These are phyloP conservation scores for Erythrobasidium hasegawianum DNA, from an alignment of 1,284 basidiomycete species.

Conservation along the genomic window DNA sequence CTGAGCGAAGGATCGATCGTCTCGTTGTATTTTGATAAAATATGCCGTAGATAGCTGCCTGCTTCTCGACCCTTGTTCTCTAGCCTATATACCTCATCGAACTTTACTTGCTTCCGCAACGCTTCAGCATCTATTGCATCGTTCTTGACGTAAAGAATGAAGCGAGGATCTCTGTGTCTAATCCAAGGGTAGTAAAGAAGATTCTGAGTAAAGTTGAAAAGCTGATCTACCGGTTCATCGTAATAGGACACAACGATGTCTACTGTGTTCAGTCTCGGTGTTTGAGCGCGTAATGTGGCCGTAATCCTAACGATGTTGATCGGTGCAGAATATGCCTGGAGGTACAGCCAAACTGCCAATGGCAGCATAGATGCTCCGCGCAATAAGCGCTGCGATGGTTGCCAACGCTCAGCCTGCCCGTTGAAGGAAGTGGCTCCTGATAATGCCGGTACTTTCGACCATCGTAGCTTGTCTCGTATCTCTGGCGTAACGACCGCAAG, in stretches of 20 bases:
- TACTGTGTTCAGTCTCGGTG: slow-evolving; percentile 6
- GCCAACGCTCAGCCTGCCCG: not conserved
- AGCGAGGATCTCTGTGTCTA: slow-evolving; percentile 25
- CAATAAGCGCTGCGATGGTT: not conserved
- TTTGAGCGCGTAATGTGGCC: not conserved
- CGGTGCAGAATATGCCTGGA: not conserved
- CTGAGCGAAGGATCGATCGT: slow-evolving; percentile 10
- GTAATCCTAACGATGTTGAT: not conserved
- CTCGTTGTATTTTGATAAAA: slow-evolving; percentile 35
- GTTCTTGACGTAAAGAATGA: slow-evolving; percentile 33
- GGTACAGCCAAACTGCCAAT: no score
- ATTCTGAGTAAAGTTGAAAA: slow-evolving; percentile 3
- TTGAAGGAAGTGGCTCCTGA: not conserved
- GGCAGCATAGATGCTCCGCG: no score
- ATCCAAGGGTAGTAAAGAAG: slow-evolving; percentile 23
- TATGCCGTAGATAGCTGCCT: slow-evolving; percentile 42
- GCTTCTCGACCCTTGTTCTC: slow-evolving; percentile 42
- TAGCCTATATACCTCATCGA: slow-evolving; percentile 38
- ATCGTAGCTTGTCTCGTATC: not conserved
- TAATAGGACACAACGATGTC: slow-evolving; percentile 35
- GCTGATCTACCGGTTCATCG: slow-evolving; percentile 15
- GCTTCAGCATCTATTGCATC: slow-evolving; percentile 2
- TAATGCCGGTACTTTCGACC: not conserved
- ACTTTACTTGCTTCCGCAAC: not conserved
- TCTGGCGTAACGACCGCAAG: slow-evolving; percentile 8